These are phyloP conservation scores for Trichosporon sp. DNA, from an alignment of 1,284 basidiomycete genomes.

Conservation along the genomic window DNA sequence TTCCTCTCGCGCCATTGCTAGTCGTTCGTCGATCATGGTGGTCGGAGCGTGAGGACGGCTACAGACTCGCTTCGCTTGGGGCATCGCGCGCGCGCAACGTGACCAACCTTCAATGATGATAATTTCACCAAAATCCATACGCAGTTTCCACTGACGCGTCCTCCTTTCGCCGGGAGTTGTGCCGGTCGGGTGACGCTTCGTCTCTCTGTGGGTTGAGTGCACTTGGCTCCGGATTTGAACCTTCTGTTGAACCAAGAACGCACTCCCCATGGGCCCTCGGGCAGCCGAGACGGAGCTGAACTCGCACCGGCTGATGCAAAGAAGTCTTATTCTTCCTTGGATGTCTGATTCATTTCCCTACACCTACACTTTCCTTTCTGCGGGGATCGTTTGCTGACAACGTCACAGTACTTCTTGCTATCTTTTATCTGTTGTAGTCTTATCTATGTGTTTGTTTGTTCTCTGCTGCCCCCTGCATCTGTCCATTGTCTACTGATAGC, in stretches of 20 bases:
- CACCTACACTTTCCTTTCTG: conserved; percentile 5
- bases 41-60: not conserved
- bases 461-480: not conserved
- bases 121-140: conserved; percentile 56
- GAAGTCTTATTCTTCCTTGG: conserved; percentile 59
- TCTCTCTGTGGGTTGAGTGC: conserved; percentile 34
- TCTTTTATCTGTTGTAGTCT: not conserved
- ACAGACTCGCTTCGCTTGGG: not conserved
- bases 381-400: conserved; percentile 21
- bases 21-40: no score
- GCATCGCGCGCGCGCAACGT: not conserved
- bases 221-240: conserved; percentile 49
- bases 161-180: conserved; percentile 54
- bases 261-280: conserved; percentile 43
- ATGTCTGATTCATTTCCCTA: conserved; percentile 52
- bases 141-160: conserved; percentile 60
- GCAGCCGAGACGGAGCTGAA: conserved; percentile 38
- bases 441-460: not conserved
- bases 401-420: not conserved
- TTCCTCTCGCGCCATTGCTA: not conserved
- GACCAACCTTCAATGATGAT: conserved; percentile 48
- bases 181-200: conserved; percentile 34
- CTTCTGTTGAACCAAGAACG: conserved; percentile 47
- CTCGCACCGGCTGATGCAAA: conserved; percentile 48
- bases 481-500: not conserved